Conservation (phyloP, 2,329 filamentous ascomycete species). For the Ophiostoma sp. region DNA sequence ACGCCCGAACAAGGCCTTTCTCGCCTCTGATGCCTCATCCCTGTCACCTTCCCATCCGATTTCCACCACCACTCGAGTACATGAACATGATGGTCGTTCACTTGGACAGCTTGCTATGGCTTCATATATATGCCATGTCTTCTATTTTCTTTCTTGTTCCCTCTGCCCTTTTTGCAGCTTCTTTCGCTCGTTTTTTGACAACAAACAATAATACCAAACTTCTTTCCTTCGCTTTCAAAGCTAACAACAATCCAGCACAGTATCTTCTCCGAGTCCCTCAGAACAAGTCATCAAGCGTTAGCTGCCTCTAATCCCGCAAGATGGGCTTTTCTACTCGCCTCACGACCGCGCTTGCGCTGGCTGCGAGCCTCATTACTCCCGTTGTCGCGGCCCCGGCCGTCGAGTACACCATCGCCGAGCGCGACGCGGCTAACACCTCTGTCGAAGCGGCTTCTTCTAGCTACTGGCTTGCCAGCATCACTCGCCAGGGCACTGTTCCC, state of each 20-base stretch:
- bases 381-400: slow-evolving; percentile 27
- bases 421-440: slow-evolving; percentile 22
- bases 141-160: not conserved
- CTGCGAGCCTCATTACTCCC: slow-evolving; percentile 22
- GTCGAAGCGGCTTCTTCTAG: slow-evolving; percentile 31
- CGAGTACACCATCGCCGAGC: not conserved
- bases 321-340: slow-evolving; percentile 49
- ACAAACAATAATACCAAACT: not conserved
- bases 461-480: slow-evolving; percentile 73
- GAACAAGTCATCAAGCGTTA: slow-evolving; percentile 21
- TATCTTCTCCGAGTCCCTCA: not conserved
- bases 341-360: slow-evolving; percentile 43
- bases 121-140: not conserved
- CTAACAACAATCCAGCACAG: slow-evolving; percentile 10
- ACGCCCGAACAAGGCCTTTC: not conserved
- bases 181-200: not conserved
- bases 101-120: no score
- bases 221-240: not conserved
- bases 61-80: not conserved
- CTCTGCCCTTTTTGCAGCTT: not conserved
- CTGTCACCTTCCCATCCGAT: not conserved
- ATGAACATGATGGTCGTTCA: not conserved
- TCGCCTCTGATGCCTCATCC: not conserved
- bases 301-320: slow-evolving; percentile 39
- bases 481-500: slow-evolving; percentile 67